phyloP scores from a whole-genome alignment of 768 basidiomycete species.

The Royoungia palumana region DNA sequence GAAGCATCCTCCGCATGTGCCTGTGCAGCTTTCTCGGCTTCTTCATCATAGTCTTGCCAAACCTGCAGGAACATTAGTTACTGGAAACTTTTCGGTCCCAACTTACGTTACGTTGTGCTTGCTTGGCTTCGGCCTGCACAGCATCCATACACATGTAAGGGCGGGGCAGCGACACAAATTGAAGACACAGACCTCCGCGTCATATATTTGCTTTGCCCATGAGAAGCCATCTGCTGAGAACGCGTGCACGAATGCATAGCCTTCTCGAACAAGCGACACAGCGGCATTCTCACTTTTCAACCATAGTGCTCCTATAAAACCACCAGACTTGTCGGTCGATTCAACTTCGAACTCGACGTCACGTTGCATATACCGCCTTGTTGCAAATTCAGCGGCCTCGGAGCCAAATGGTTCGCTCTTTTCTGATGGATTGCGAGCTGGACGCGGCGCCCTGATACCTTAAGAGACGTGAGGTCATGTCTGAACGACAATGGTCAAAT shows the following conservation, averaged over 20 bases:
- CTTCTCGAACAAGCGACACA: slow-evolving; percentile 78
- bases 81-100: neutral
- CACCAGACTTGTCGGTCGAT: slow-evolving; percentile 88
- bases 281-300: slow-evolving; percentile 85
- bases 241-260: slow-evolving; percentile 81
- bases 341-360: slow-evolving; percentile 94
- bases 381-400: slow-evolving; percentile 80
- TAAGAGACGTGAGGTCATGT: slow-evolving; percentile 9
- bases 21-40: slow-evolving; percentile 56
- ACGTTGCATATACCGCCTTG: slow-evolving; percentile 84
- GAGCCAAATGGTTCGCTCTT: slow-evolving; percentile 86
- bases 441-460: slow-evolving; percentile 90
- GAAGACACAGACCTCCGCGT: slow-evolving; percentile 66
- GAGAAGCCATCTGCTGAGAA: slow-evolving; percentile 83
- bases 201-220: slow-evolving; percentile 76
- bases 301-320: slow-evolving; percentile 89
- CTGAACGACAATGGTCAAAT: neutral
- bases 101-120: slow-evolving; percentile 70
- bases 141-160: slow-evolving; percentile 7
- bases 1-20: slow-evolving; percentile 42
- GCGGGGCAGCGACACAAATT: slow-evolving; percentile 1
- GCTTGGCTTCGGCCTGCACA: slow-evolving; percentile 84
- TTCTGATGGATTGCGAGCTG: slow-evolving; percentile 75
- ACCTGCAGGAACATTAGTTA: slow-evolving; percentile 46
- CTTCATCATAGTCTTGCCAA: slow-evolving; percentile 82